Conservation (phyloP, 202 grass and related monocot species). For the Elaeis oleifera region DNA sequence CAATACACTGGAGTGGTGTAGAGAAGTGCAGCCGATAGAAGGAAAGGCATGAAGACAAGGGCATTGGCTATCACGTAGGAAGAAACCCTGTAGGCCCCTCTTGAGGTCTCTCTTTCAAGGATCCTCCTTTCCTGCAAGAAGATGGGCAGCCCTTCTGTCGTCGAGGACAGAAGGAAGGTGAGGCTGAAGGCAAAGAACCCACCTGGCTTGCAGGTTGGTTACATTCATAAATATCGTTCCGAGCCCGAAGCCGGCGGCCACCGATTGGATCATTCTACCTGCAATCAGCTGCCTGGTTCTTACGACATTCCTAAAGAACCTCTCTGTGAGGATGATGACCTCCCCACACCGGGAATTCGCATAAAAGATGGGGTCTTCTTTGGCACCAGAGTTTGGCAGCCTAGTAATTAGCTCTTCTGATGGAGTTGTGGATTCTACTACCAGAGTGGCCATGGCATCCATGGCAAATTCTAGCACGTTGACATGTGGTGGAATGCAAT, state of each 20-base stretch:
- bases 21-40: conserved; percentile 51
- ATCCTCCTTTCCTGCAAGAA: conserved; percentile 80
- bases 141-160: conserved; percentile 68
- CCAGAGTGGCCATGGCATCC: conserved; percentile 47
- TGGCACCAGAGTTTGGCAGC: neutral
- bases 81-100: conserved; percentile 79
- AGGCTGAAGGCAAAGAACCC: conserved; percentile 93
- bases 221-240: conserved; percentile 71
- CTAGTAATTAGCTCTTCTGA: neutral
- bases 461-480: conserved; percentile 91
- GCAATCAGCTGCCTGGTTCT: conserved; percentile 63
- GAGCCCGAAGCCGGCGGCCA: conserved; percentile 47
- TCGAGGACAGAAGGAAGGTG: conserved; percentile 87
- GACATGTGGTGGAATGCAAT: conserved; percentile 66
- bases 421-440: conserved; percentile 11
- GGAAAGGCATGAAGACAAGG: conserved; percentile 53
- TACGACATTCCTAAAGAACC: conserved; percentile 58
- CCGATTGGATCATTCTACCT: conserved; percentile 66
- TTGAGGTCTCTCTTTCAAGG: conserved; percentile 69
- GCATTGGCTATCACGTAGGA: conserved; percentile 74
- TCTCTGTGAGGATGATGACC: conserved; percentile 37
- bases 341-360: conserved; percentile 50
- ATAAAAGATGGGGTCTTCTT: conserved; percentile 34
- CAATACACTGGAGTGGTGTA: conserved; percentile 81
- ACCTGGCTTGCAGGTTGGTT: conserved; percentile 64